Conservation (phyloP, 208 protist genomes). For the Herpetomonas muscarum region DNA sequence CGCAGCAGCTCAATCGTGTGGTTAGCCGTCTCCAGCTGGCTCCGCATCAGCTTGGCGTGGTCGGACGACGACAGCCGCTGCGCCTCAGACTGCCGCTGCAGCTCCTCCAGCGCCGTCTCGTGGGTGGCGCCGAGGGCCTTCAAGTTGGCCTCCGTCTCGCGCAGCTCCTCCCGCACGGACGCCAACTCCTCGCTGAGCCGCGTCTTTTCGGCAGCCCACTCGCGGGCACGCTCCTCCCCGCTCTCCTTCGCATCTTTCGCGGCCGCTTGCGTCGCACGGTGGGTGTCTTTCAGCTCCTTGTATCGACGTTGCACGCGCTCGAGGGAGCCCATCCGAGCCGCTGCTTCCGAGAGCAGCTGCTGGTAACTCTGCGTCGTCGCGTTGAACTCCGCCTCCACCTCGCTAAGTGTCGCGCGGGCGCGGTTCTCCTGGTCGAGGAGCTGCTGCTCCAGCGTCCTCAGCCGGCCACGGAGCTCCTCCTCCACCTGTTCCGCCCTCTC, state of each 20-base stretch:
- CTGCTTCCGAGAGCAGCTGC: slow-evolving; percentile 60
- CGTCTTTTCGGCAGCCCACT: slow-evolving; percentile 15
- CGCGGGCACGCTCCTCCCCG: slow-evolving; percentile 9
- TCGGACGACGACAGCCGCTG: slow-evolving; percentile 20
- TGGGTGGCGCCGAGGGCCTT: slow-evolving; percentile 26
- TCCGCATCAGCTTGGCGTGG: slow-evolving; percentile 26
- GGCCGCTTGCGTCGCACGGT: slow-evolving; percentile 22
- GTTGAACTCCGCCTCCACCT: slow-evolving; percentile 74
- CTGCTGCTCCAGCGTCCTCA: slow-evolving; percentile 32
- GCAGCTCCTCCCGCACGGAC: slow-evolving; percentile 23
- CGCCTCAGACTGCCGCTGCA: slow-evolving; percentile 40
- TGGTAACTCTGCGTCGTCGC: slow-evolving; percentile 58
- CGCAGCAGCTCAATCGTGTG: slow-evolving; percentile 52
- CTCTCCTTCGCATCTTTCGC: slow-evolving; percentile 18
- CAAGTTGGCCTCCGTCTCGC: slow-evolving; percentile 33
- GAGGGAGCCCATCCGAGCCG: slow-evolving; percentile 39
- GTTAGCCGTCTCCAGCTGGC: slow-evolving; percentile 45
- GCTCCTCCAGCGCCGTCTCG: slow-evolving; percentile 29
- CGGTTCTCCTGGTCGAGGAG: slow-evolving; percentile 37
- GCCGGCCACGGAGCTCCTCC: slow-evolving; percentile 18
- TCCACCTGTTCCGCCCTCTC: slow-evolving; percentile 20
- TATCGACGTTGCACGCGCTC: slow-evolving; percentile 74
- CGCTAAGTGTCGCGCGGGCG: slow-evolving; percentile 33
- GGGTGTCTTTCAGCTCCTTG: slow-evolving; percentile 55
- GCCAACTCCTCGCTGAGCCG: slow-evolving; percentile 23